Evolutionary conservation across 2,329 filamentous ascomycete genomes (phyloP).

Genomic region (Colletotrichum tamarilloi): DNA sequence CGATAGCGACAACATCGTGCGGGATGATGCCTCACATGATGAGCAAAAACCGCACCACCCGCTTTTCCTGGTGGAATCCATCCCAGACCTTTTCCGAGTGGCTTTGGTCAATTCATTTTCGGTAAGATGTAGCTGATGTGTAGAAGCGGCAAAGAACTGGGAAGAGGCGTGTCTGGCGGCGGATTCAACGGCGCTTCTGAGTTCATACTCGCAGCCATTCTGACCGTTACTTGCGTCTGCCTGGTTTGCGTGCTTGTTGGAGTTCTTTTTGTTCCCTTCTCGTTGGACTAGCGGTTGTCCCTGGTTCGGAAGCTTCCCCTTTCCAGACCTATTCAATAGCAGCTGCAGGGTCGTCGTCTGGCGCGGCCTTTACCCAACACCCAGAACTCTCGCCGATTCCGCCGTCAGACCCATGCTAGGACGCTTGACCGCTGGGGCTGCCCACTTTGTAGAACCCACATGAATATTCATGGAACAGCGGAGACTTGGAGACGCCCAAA

Average conservation of each 20-base stretch:
- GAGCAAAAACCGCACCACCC: constrained; percentile 32
- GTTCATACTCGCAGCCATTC: neutral
- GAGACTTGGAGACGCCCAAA: constrained; percentile 18
- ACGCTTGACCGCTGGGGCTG: constrained; percentile 13
- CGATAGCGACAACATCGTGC: constrained; percentile 23
- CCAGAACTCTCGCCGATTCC: constrained; percentile 14
- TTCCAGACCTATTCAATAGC: constrained; percentile 29
- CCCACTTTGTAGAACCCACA: constrained; percentile 15
- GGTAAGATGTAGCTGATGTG: neutral
- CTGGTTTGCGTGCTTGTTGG: constrained; percentile 12
- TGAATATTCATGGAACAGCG: constrained; percentile 26
- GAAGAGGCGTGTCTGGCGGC: constrained; percentile 17
- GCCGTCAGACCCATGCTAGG: constrained; percentile 25
- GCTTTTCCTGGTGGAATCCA: constrained; percentile 28
- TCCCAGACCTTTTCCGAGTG: constrained; percentile 5
- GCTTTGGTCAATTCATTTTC: neutral
- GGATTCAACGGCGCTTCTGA: constrained; percentile 8
- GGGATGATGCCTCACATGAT: constrained; percentile 35
- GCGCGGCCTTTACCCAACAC: constrained; percentile 3
- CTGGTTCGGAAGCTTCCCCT: constrained; percentile 1
- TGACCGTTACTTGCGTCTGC: neutral
- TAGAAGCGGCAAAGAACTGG: neutral
- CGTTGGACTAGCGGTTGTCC: neutral
- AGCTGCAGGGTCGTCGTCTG: constrained; percentile 31
- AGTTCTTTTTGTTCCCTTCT: neutral